Evolutionary conservation across 495 filamentous ascomycete species (phyloP), one percentile per base, ranked within the genome.

Genomic region (Penicillium argentinense): DNA sequence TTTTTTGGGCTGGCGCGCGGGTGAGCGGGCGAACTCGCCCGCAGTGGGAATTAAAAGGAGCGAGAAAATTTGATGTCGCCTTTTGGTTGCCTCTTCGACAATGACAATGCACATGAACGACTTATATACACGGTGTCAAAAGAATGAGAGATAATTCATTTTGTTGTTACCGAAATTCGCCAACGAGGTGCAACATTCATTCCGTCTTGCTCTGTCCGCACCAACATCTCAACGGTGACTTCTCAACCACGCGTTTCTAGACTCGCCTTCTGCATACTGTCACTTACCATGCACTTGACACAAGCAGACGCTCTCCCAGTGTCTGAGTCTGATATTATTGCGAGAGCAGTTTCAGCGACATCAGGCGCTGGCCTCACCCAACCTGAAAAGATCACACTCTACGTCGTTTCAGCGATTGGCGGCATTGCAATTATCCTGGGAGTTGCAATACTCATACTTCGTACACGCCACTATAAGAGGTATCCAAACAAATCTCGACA

Each of bases 331-430:
- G n/a, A n/a, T n/a, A n/a, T n/a, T n/a, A n/a, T n/a, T n/a, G n/a
- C 33, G 8, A 36, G 33, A 21, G 9, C 33, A 21, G 16, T 19
- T 3, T 11, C 16, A 5, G 1, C 33, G 17, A 22, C 17, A 5
- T 36, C 33, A 19, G 9, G 7, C 6, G 33, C n/a, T 33, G 45
- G 29, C 0, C 46, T 49, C 9, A 28, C 46, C 9, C 28, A 38
- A 12, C n/a, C 38, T 1, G 46, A 49, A 12, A 49, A 49, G 37
- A 33, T 49, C 8, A 49, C 46, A 5, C 22, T 49, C 3, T 49
- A 49, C 33, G 46, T 49, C 5, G 22, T 49, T 12, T 38, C 46
- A 17, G 46, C n/a, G 9, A 16, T 22, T 11, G 39, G 14, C 9
- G 39, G 21, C 12, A 6, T 49, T 9, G 24, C 42, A 3, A 41